Evolutionary conservation across 345 rosid genomes (phyloP), one percentile per base, ranked within the genome.

Genomic region (Salix udensis): DNA sequence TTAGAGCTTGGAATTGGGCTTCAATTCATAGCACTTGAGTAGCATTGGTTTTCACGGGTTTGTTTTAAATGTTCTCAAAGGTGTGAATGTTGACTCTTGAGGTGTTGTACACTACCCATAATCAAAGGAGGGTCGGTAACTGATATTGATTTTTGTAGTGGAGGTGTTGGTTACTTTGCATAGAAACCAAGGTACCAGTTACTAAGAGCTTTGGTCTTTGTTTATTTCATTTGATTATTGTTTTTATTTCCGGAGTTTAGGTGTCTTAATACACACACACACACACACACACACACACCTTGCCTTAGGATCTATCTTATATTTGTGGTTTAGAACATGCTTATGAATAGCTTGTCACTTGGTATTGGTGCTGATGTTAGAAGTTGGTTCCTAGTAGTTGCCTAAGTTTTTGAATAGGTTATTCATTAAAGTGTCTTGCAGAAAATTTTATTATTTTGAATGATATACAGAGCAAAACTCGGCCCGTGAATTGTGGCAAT

Each of bases 51-150:
- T 74, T 67, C 75, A 50, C 4, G 67, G 67, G 76, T 83, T 67
- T 34, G 40, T 71, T 65, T 75, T 79, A 26, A 42, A 69, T 42
- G 73, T 78, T 75, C 76, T 71, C 65, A 46, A 74, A 74, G 64
- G 78, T 79, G 78, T 79, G 73, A 76, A 34, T 26, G 68, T 72
- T 74, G 85, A 81, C 74, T 46, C 13, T 15, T 69, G 73, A 64
- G 67, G 37, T 75, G 80, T 78, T 78, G 70, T 14, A 30, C 73
- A 64, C 73, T 64, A 71, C 66, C 85, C 90, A 30, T 52, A 72
- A 83, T 87, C 81, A 79, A 30, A 40, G 90, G 88, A 84, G 77
- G 85, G 90, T 89, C 91, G 91, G 94, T 83, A 77, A 68, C 72
- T 48, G 76, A 23, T 23, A 58, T 26, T 58, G 64, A 74, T 73